phyloP scores from a whole-genome alignment of 2,329 filamentous ascomycete species.

The Sordariomycetes sp. region DNA sequence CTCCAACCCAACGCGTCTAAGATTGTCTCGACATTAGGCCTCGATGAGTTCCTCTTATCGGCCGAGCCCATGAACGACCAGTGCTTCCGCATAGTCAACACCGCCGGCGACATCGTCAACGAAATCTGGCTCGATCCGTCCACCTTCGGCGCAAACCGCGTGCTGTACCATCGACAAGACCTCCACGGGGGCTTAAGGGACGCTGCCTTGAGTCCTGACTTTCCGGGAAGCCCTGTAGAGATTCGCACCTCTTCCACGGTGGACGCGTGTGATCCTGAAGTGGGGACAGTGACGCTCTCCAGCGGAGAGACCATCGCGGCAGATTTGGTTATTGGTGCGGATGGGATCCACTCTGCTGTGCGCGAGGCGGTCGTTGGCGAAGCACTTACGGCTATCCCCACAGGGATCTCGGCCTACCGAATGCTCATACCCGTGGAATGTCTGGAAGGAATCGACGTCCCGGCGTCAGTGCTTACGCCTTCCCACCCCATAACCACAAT shows the following conservation, averaged over 20 bases:
- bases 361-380: conserved; percentile 15
- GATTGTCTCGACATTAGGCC: conserved; percentile 18
- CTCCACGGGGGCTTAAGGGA: conserved; percentile 20
- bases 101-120: conserved; percentile 12
- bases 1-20: conserved; percentile 28
- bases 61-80: conserved; percentile 21
- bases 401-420: conserved; percentile 42
- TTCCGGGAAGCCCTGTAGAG: conserved; percentile 13
- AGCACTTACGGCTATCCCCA: conserved; percentile 27
- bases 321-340: conserved; percentile 40
- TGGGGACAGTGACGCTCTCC: conserved; percentile 19
- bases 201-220: conserved; percentile 12
- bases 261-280: conserved; percentile 27
- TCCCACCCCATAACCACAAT: conserved; percentile 60
- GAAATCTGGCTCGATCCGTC: conserved; percentile 18
- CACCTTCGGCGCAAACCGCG: conserved; percentile 24
- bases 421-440: conserved; percentile 37
- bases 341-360: conserved; percentile 40
- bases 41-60: conserved; percentile 15
- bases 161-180: conserved; percentile 29
- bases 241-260: conserved; percentile 16
- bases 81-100: conserved; percentile 20
- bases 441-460: conserved; percentile 44
- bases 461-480: conserved; percentile 55
- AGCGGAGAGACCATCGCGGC: conserved; percentile 24